A percentile compares a stretch with the other conserved stretches of the same genome.
Evolutionary conservation across 768 basidiomycete species (phyloP).

Genomic region (Lentinula boryana): DNA sequence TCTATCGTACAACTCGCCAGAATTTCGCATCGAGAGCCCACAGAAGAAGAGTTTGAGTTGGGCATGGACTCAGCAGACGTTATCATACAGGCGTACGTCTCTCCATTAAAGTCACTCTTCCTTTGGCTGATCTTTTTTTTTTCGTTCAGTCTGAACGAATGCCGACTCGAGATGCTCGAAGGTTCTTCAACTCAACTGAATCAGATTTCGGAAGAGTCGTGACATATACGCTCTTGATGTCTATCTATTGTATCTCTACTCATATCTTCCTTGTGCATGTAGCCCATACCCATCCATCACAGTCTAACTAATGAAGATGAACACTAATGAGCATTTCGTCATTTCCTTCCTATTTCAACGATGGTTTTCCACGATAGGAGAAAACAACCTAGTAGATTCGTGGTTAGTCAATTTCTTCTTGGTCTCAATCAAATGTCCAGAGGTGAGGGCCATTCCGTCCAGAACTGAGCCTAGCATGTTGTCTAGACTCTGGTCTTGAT

Average conservation of each 20-base stretch:
- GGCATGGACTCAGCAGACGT: constrained; percentile 58
- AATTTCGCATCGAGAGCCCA: constrained; percentile 51
- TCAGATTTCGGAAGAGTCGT: constrained; percentile 17
- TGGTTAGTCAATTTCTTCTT: too few species aligned
- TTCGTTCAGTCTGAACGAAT: constrained; percentile 51
- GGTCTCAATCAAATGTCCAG: too few species aligned
- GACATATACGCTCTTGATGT: background rate
- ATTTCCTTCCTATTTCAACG: too few species aligned
- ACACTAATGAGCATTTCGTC: too few species aligned
- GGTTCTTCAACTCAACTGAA: constrained; percentile 41
- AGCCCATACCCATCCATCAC: background rate
- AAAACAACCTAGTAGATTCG: too few species aligned
- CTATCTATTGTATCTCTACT: background rate
- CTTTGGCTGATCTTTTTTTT: background rate
- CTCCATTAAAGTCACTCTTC: background rate
- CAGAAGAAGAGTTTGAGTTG: constrained; percentile 59
- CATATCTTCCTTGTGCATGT: background rate
- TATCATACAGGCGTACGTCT: constrained; percentile 54
- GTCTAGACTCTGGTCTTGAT: too few species aligned
- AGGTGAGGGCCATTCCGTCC: too few species aligned
- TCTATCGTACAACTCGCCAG: constrained; percentile 70
- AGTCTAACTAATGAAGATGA: too few species aligned
- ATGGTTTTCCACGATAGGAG: too few species aligned
- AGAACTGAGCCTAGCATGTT: too few species aligned
- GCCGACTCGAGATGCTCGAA: constrained; percentile 59